Percentiles rank a stretch among this genome's conserved stretches.
Evolutionary conservation across 257 asterid species (phyloP).

Genomic region (Solanum corneliomulleri): DNA sequence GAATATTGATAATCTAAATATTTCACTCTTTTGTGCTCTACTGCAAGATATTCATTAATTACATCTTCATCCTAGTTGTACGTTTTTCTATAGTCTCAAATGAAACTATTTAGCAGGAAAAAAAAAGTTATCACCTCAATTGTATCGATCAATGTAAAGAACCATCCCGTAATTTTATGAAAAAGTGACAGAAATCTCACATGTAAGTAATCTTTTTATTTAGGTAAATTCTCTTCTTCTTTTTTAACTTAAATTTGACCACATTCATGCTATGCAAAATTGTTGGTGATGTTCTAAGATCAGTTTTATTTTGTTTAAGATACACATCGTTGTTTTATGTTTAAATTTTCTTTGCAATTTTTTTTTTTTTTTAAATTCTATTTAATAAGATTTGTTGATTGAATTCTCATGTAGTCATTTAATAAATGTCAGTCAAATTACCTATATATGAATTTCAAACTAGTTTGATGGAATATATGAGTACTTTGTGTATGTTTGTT

Average conservation of each 20-base stretch:
- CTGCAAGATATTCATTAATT: neutral
- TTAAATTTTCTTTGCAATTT: neutral
- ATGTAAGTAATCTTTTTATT: too few relatives aligned
- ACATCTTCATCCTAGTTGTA: neutral
- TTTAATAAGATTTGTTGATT: neutral
- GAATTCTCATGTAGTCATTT: neutral
- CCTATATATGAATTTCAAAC: neutral
- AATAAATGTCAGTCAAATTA: neutral
- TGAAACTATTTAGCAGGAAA: neutral
- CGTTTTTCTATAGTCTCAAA: neutral
- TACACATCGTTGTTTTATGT: too few relatives aligned
- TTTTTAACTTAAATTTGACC: neutral
- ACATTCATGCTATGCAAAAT: neutral
- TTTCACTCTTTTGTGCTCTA: neutral
- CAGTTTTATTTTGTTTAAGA: too few relatives aligned
- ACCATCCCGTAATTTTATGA: neutral
- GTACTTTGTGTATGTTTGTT: neutral
- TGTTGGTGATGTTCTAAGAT: neutral
- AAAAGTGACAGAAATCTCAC: too few relatives aligned
- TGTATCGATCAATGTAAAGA: neutral
- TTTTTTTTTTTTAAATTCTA: neutral
- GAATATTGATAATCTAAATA: neutral
- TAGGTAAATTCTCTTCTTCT: too few relatives aligned
- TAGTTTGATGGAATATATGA: neutral
- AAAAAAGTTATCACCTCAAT: neutral